Percentiles rank a stretch among this genome's conserved stretches.
phyloP scores from a whole-genome alignment of 2,329 filamentous ascomycete genomes.

The Aspergillus puulaauensis region DNA sequence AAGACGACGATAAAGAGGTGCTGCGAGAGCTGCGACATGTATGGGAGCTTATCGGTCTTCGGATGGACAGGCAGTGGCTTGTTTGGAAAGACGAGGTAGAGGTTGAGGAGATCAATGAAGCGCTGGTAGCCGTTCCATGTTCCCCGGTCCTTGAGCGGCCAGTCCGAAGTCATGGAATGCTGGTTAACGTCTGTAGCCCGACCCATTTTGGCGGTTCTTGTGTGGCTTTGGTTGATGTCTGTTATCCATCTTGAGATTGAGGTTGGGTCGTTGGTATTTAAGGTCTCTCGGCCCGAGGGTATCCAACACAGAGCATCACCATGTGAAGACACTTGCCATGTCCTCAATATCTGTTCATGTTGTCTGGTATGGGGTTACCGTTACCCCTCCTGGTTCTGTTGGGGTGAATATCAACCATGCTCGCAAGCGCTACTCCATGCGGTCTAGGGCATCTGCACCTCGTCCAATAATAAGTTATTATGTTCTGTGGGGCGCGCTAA shows the following conservation, averaged over 20 bases:
- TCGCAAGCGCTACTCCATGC: no score
- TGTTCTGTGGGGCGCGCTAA: no score
- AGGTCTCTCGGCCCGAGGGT: not conserved
- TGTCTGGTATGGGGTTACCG: no score
- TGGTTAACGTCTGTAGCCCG: not conserved
- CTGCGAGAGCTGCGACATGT: not conserved
- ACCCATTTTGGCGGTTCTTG: not conserved
- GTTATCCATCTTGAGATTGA: not conserved
- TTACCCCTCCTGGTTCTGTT: no score
- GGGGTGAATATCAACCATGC: no score
- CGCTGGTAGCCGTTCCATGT: not conserved
- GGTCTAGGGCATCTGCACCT: no score
- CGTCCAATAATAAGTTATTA: no score
- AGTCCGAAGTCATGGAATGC: not conserved
- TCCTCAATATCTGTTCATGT: no score
- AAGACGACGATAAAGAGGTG: not conserved
- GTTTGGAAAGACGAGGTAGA: not conserved
- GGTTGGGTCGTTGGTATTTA: not conserved
- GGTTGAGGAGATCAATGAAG: not conserved
- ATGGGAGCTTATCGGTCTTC: conserved; percentile 1
- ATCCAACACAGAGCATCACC: not conserved
- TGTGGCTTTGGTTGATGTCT: not conserved
- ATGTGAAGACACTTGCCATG: no score
- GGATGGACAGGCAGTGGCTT: not conserved
- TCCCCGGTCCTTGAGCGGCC: not conserved